These are phyloP conservation scores for Aureobasidium sp. DNA, from an alignment of 2,329 filamentous ascomycete genomes.

Conservation along the genomic window DNA sequence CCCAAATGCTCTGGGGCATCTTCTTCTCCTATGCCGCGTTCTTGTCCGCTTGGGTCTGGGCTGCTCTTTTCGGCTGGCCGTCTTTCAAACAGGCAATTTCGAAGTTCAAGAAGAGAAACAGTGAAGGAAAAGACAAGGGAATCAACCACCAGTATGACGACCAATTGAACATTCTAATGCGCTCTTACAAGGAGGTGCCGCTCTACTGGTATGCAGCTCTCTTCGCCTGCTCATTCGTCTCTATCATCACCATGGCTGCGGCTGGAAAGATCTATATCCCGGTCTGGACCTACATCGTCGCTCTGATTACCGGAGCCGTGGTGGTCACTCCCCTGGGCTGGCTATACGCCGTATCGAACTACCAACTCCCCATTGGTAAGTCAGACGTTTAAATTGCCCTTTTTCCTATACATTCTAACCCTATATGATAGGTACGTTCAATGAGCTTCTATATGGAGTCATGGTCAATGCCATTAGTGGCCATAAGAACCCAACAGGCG, in stretches of 20 bases:
- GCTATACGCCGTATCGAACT: slow-evolving; percentile 53
- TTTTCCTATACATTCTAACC: too few relatives aligned
- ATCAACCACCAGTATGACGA: slow-evolving; percentile 51
- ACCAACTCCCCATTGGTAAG: slow-evolving; percentile 38
- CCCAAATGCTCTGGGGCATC: slow-evolving; percentile 50
- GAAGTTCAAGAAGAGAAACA: slow-evolving; percentile 39
- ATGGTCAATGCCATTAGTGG: slow-evolving; percentile 47
- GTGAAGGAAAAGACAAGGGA: slow-evolving; percentile 34
- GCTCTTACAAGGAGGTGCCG: slow-evolving; percentile 51
- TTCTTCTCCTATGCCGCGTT: slow-evolving; percentile 56
- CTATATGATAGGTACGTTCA: too few relatives aligned
- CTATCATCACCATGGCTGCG: slow-evolving; percentile 45
- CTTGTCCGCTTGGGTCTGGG: slow-evolving; percentile 51
- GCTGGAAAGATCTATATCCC: slow-evolving; percentile 50
- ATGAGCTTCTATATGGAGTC: slow-evolving; percentile 49
- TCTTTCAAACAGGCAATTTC: background rate
- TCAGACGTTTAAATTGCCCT: too few relatives aligned
- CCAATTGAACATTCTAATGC: slow-evolving; percentile 51
- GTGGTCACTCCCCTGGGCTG: slow-evolving; percentile 49
- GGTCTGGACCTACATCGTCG: slow-evolving; percentile 53
- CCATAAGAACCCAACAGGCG: slow-evolving; percentile 50
- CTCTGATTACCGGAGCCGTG: slow-evolving; percentile 45
- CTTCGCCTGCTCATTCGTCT: slow-evolving; percentile 42
- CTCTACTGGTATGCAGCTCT: slow-evolving; percentile 50
- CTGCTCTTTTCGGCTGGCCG: slow-evolving; percentile 46